Percentiles rank a stretch among this genome's conserved stretches.
Conservation (phyloP, 116 monocot species). For the Phalaenopsis hybrid region DNA sequence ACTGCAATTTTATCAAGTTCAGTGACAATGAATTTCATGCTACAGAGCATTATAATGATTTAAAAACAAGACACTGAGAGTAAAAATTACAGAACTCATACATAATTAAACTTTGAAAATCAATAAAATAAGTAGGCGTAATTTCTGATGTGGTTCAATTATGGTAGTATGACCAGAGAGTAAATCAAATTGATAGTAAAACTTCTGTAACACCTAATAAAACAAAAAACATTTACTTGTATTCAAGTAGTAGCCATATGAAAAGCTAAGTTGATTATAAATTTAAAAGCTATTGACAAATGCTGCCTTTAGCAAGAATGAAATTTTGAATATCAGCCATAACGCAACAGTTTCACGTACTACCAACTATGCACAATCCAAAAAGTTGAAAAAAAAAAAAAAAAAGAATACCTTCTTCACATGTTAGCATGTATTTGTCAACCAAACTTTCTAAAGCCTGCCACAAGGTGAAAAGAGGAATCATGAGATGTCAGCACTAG, state of each 20-base stretch:
- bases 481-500: not conserved
- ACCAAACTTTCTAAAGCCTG: constrained; percentile 96
- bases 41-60: not conserved
- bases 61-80: not conserved
- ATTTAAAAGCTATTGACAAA: not conserved
- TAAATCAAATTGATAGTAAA: not conserved
- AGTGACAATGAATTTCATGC: not conserved
- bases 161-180: not conserved
- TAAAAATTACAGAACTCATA: not conserved
- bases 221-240: not conserved
- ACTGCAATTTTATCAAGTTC: not conserved
- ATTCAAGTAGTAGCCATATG: not conserved
- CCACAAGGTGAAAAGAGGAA: constrained; percentile 6
- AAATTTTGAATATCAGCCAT: not conserved
- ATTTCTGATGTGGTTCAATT: not conserved
- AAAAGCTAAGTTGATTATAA: not conserved
- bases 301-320: not conserved
- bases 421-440: constrained; percentile 91
- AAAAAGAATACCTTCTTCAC: constrained; percentile 70
- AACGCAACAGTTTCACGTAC: not conserved
- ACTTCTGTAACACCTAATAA: not conserved
- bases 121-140: not conserved
- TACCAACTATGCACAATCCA: not conserved
- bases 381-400: not conserved
- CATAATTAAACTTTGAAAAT: not conserved